Evolutionary conservation across 495 filamentous ascomycete genomes (phyloP).

Genomic region (Hypoxylon lienhwacheense): DNA sequence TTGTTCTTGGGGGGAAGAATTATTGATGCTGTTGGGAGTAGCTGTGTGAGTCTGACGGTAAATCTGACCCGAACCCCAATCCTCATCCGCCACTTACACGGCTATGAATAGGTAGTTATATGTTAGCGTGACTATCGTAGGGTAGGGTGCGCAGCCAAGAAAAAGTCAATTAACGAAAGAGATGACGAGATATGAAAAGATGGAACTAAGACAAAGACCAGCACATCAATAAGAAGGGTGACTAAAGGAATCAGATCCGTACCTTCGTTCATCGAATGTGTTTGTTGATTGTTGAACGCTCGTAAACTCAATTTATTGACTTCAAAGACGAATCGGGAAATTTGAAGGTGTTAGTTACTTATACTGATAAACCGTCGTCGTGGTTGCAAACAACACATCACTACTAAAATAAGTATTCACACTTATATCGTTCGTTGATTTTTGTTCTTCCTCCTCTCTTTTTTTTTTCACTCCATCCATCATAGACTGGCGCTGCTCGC

Average conservation of each 20-base stretch:
- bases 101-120: constrained; percentile 21
- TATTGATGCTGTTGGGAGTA: constrained; percentile 1
- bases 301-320: constrained; percentile 27
- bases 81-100: constrained; percentile 23
- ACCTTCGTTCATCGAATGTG: constrained; percentile 22
- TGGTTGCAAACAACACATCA: constrained; percentile 6
- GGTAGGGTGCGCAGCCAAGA: neutral
- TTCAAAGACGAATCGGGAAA: constrained; percentile 23
- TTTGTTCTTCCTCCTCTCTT: neutral
- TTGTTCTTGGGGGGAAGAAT: neutral
- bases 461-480: neutral
- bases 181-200: constrained; percentile 8
- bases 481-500: constrained; percentile 12
- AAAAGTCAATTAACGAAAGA: constrained; percentile 12
- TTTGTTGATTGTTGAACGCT: no score
- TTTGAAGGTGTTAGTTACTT: constrained; percentile 12
- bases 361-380: constrained; percentile 3
- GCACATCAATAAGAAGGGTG: neutral
- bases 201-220: constrained; percentile 8
- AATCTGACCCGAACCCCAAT: neutral
- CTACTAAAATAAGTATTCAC: neutral
- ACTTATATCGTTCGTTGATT: neutral
- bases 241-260: constrained; percentile 8
- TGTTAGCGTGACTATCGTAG: constrained; percentile 23
- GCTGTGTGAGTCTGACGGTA: neutral